Evolutionary conservation across 768 basidiomycete genomes (phyloP), one percentile per base, ranked within the genome.

Genomic region (Phaffia australis): DNA sequence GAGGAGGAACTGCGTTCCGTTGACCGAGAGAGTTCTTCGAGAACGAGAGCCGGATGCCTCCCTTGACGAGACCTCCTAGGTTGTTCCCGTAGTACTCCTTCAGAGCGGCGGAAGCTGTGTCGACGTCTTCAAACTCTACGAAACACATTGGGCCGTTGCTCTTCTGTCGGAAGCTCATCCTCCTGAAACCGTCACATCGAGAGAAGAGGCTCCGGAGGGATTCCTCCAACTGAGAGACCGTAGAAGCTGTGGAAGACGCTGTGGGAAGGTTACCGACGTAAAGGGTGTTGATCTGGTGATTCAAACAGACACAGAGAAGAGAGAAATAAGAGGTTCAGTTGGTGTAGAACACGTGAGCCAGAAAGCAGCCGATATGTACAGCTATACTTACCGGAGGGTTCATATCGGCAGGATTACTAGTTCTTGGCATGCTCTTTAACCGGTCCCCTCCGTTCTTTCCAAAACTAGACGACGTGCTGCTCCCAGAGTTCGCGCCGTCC

Each of bases 71-170:
- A 9, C 94, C 93, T 68, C 85, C 84, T 51, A 99, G 80, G n/a
- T 84, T 89, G 74, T 92, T 82, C 29, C 95, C 95, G 65, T 95
- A 91, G 69, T 97, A 80, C 56, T 92, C 87, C 66, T 86, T 83
- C 72, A 98, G 81, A n/a, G 94, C 88, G 74, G 83, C 84, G 9
- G 89, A 85, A 14, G 95, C 95, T 80, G 83, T 14, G 80, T 76
- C 56, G 25, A 95, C 89, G 74, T 93, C 91, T 65, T 95, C 89
- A 71, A 98, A 99, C 88, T 99, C 95, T 55, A 98, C 92, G 76
- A 98, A 98, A 77, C 95, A 98, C 93, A 98, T 98, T 9, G 94
- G 94, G 0, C 95, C 93, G 72, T 93, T 93, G 75, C 84, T 89
- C 79, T 99, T 99, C 73, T 94, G 91, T 62, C 93, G 81, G 80